Evolutionary conservation across 208 protist species (phyloP).

Genomic region (Vickermania spadyakhi): DNA sequence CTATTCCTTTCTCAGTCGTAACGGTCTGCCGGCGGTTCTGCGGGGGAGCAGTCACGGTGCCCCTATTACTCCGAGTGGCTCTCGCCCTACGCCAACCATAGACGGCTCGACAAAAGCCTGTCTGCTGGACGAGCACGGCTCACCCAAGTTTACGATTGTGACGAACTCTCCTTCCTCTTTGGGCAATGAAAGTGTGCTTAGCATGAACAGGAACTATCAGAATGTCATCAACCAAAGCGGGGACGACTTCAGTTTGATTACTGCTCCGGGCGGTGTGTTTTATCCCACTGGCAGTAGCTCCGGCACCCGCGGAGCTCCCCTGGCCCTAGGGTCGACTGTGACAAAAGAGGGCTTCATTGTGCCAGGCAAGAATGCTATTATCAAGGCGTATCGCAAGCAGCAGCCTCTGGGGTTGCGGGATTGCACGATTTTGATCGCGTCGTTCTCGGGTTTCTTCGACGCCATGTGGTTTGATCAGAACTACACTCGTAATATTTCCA

Average conservation of each 20-base stretch:
- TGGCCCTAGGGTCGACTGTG: background rate
- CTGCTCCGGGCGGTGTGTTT: background rate
- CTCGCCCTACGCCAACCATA: no score
- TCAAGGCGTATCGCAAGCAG: background rate
- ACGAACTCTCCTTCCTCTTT: no score
- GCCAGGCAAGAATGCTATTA: background rate
- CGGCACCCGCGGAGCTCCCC: background rate
- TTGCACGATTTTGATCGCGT: background rate
- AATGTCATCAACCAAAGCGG: background rate
- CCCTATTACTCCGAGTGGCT: background rate
- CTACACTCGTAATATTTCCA: slow-evolving; percentile 8
- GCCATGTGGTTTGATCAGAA: background rate
- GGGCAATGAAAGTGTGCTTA: no score
- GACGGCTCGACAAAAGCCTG: no score
- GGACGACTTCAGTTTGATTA: background rate
- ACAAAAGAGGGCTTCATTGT: background rate
- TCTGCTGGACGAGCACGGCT: no score
- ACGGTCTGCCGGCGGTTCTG: background rate
- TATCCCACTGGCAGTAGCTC: background rate
- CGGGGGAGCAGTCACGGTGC: background rate
- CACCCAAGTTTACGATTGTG: no score
- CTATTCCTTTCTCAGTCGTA: background rate
- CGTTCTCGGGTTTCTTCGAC: slow-evolving; percentile 1
- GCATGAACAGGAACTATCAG: no score
- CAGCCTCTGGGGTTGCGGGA: background rate